Conservation (phyloP, 1,139 yeast genomes). For the Lodderomyces jiufengensis region DNA sequence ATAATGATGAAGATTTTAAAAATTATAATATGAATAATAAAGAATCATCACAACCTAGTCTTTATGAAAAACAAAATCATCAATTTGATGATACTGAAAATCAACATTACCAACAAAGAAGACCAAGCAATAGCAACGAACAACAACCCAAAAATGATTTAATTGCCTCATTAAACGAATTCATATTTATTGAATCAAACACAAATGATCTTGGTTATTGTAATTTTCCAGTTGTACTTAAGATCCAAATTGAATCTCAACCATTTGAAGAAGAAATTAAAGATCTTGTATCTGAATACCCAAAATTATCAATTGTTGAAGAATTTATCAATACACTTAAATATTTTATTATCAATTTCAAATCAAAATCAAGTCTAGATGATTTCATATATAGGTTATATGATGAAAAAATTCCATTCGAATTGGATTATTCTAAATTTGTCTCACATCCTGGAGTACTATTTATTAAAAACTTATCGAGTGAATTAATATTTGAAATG, state of each 20-base stretch:
- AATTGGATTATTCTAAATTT: slow-evolving; percentile 36
- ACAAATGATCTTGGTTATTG: slow-evolving; percentile 7
- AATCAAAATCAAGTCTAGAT: slow-evolving; percentile 12
- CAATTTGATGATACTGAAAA: too few species aligned
- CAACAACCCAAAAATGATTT: too few species aligned
- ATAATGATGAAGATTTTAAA: too few species aligned
- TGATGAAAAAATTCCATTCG: slow-evolving; percentile 8
- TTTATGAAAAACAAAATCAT: too few species aligned
- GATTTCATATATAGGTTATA: slow-evolving; percentile 11
- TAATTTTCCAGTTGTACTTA: slow-evolving; percentile 13
- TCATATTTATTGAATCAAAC: slow-evolving; percentile 9
- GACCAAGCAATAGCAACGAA: too few species aligned
- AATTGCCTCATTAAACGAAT: slow-evolving; percentile 10
- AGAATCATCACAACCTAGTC: too few species aligned
- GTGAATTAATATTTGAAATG: slow-evolving; percentile 12
- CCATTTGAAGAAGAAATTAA: slow-evolving; percentile 2
- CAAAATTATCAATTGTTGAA: slow-evolving; percentile 5
- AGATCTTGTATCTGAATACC: slow-evolving; percentile 1
- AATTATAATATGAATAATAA: too few species aligned
- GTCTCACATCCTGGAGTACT: slow-evolving; percentile 65
- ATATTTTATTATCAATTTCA: slow-evolving; percentile 9
- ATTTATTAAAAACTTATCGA: slow-evolving; percentile 48
- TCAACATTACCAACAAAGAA: too few species aligned
- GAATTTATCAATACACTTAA: slow-evolving; percentile 1
- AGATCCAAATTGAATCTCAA: slow-evolving; percentile 1